Conservation (phyloP, 352 stramenopile genomes). For the Phytophthora citricola region DNA sequence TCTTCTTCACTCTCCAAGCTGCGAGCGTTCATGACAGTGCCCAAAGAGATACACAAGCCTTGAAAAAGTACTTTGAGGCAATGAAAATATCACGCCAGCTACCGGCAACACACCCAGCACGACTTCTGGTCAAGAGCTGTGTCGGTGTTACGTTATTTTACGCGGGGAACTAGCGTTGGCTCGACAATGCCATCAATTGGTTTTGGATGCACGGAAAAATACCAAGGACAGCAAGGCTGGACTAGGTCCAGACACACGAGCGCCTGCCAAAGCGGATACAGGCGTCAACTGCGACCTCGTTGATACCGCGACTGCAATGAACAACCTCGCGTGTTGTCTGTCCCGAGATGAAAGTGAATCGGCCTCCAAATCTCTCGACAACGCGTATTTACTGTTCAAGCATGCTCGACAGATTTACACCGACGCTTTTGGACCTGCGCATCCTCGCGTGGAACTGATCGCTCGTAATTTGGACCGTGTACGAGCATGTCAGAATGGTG, state of each 20-base stretch:
- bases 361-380: constrained; percentile 43
- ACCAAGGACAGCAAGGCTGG: constrained; percentile 23
- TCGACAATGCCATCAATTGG: constrained; percentile 61
- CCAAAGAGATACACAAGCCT: constrained; percentile 49
- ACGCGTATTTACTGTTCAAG: constrained; percentile 67
- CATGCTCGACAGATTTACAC: constrained; percentile 53
- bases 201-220: constrained; percentile 47
- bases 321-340: constrained; percentile 77
- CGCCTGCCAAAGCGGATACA: constrained; percentile 7
- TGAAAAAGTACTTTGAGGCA: constrained; percentile 61
- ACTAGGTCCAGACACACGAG: constrained; percentile 12
- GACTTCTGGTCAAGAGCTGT: constrained; percentile 54
- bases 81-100: constrained; percentile 50
- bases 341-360: constrained; percentile 54
- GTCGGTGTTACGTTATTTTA: constrained; percentile 70
- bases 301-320: constrained; percentile 76
- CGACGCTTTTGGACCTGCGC: constrained; percentile 47
- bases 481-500: constrained; percentile 40
- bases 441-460: constrained; percentile 55
- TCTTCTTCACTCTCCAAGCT: constrained; percentile 62
- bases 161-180: constrained; percentile 50
- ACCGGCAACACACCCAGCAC: constrained; percentile 39
- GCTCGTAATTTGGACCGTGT: constrained; percentile 58
- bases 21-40: constrained; percentile 69
- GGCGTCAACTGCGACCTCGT: constrained; percentile 24